Base-by-base conservation (phyloP, 2,329 filamentous ascomycete genomes). In the Beauveria sp. region DNA sequence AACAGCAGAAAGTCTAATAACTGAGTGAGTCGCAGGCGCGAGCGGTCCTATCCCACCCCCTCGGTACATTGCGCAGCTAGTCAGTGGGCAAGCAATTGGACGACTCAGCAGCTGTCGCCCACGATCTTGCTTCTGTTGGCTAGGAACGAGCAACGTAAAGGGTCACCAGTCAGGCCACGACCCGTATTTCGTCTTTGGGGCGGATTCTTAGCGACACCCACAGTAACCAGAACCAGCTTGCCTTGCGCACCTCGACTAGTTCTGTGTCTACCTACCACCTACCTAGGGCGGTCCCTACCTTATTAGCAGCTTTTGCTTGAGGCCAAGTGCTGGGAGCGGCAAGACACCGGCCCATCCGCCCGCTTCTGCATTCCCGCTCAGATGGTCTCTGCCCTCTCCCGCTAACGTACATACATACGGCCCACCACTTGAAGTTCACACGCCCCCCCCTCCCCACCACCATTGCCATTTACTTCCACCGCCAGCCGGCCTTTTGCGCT, bases 341-440 rank as follows among this genome's bases (percentile, higher is more conserved):
- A 71, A 72, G 72, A 73, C 72, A 72, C 71, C 71, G 71, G 71
- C 64, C 72, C 69, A 73, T 71, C 72, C 71, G 71, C 67, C 72
- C 70, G 66, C 65, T 69, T 69, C 70, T 71, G 68, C 72, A 71
- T 73, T 74, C 72, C 72, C 72, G 71, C 66, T 67, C 65, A 53
- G 54, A 59, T 70, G 67, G 68, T 66, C 67, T 66, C 68, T 69
- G 68, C 69, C 67, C 69, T 69, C 62, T 66, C 68, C 65, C 67
- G 64, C 61, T 60, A 59, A 54, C 46, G 61, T 54, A 59, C 55
- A 62, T 46, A 63, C 62, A 61, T 66, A 60, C 64, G 61, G 56
- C 49, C 54, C 48, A 45, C 49, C 59, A 52, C 34, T 34, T 56
- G 51, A 22, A 52, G 26, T 50, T 42, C 52, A 51, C 46, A 60